Percentiles rank a stretch among this genome's conserved stretches.
Evolutionary conservation across 2,329 filamentous ascomycete species (phyloP).

Genomic region (Monosporascus sp.): DNA sequence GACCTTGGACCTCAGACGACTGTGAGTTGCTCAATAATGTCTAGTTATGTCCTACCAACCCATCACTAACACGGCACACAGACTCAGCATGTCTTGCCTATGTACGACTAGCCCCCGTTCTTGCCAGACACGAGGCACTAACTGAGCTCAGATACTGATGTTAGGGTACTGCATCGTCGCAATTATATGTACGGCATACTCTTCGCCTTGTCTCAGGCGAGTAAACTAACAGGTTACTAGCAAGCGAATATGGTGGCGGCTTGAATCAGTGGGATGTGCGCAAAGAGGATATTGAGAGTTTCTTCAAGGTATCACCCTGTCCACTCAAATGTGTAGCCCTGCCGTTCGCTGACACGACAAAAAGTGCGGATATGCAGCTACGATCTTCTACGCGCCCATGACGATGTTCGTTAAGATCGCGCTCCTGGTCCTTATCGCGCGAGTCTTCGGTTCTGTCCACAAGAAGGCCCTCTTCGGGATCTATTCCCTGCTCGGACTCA

Average conservation of each 20-base stretch:
- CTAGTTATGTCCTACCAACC: background rate
- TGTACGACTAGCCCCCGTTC: background rate
- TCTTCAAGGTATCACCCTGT: conserved; percentile 12
- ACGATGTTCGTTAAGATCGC: conserved; percentile 36
- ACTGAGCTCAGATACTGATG: conserved; percentile 17
- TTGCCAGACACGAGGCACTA: background rate
- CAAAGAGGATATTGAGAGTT: conserved; percentile 21
- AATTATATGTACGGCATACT: conserved; percentile 14
- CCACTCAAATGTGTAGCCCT: background rate
- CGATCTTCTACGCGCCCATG: conserved; percentile 40
- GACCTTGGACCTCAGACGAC: conserved; percentile 18
- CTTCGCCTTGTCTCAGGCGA: background rate
- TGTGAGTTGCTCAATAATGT: conserved; percentile 13
- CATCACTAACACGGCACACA: background rate
- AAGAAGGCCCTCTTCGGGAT: conserved; percentile 33
- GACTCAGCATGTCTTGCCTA: background rate
- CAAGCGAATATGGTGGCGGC: conserved; percentile 29
- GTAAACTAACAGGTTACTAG: conserved; percentile 1
- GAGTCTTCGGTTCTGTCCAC: conserved; percentile 35
- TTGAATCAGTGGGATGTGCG: conserved; percentile 29
- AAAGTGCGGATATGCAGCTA: conserved; percentile 35
- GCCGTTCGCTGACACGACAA: background rate
- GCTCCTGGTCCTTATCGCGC: conserved; percentile 37
- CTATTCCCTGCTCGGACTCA: conserved; percentile 30
- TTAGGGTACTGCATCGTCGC: conserved; percentile 21